Evolutionary conservation across 768 basidiomycete species (phyloP), one percentile per base, ranked within the genome.

Genomic region (Suillus subaureus): DNA sequence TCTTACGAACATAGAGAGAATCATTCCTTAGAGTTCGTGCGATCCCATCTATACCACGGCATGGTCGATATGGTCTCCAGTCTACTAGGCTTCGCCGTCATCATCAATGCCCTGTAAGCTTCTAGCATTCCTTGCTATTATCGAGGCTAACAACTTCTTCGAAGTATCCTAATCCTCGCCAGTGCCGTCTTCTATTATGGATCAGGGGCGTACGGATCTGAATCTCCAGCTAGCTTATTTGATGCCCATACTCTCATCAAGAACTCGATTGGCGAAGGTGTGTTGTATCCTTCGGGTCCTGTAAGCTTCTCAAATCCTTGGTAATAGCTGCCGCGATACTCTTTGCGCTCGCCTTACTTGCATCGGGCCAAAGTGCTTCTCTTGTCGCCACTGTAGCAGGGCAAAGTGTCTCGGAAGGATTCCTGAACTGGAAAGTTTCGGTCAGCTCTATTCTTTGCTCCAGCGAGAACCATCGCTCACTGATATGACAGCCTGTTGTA

Each of bases 371-470:
- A 82, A 92, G 92, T 68, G 92, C 96, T 0, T 92, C 91, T 9
- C 85, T 97, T 60, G 90, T 97, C 4, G 95, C 93, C 12, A 97
- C 94, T 0, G 84, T 97, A 15, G 90, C 93, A 1, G 95, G 95
- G 0, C 96, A 97, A 77, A 90, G 93, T 26, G 90, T 98, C 45
- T 89, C 89, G 0, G 95, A 97, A 77, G 95, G 96, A 0, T 95
- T 96, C 77, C 82, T 97, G 62, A 87, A 86, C 61, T 97, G 94
- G 94, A 84, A 87, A 55, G 85, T 94, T 42, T 91, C 92, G 68
- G 91, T 92, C 72, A 55, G 72, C 68, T 42, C 26, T n/a, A 55
- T 18, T 33, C 31, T 39, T n/a, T n/a, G 21, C 39, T 67, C 72
- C 18, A 54, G 73, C 11, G 49, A 73, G 65, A 73, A 73, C 16